A percentile compares a stretch with the other conserved stretches of the same genome.
Conservation (phyloP, 495 filamentous ascomycete species). For the Platismatia glauca region DNA sequence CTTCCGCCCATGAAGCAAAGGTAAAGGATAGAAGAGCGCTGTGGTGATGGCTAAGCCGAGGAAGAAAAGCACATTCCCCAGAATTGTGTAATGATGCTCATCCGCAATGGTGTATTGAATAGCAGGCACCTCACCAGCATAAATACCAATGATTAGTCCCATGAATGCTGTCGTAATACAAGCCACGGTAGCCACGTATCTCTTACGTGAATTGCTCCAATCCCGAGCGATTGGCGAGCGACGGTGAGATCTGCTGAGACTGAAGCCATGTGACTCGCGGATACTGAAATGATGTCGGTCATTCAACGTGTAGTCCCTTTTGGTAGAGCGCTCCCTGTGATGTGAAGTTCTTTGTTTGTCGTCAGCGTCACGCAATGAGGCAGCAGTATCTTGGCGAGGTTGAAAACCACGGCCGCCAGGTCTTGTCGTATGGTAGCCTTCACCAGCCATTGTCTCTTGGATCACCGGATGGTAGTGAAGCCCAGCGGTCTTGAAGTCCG, state of each 20-base stretch:
- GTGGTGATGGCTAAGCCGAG: constrained; percentile 58
- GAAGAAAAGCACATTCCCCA: constrained; percentile 66
- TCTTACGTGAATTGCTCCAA: constrained; percentile 55
- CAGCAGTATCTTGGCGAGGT: constrained; percentile 14
- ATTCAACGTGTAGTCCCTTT: constrained; percentile 23
- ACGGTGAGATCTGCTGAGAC: constrained; percentile 41
- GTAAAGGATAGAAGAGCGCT: constrained; percentile 62
- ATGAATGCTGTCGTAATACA: constrained; percentile 61
- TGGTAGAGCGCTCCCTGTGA: not conserved
- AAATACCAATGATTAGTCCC: constrained; percentile 62
- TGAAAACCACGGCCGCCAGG: not conserved
- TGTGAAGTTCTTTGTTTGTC: constrained; percentile 20
- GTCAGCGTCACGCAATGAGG: constrained; percentile 10
- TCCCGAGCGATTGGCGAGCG: constrained; percentile 51
- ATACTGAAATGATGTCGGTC: constrained; percentile 28
- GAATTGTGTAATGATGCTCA: constrained; percentile 52
- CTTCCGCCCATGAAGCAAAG: constrained; percentile 68
- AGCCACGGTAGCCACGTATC: constrained; percentile 56
- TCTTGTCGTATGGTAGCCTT: not conserved
- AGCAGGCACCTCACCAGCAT: constrained; percentile 63
- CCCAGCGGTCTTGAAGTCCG: constrained; percentile 28
- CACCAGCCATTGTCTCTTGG: constrained; percentile 6
- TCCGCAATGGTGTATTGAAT: constrained; percentile 67
- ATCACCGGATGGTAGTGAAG: constrained; percentile 25
- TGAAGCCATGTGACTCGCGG: constrained; percentile 37